phyloP scores from a whole-genome alignment of 2,329 filamentous ascomycete genomes.

The Fusarium anthophilum region DNA sequence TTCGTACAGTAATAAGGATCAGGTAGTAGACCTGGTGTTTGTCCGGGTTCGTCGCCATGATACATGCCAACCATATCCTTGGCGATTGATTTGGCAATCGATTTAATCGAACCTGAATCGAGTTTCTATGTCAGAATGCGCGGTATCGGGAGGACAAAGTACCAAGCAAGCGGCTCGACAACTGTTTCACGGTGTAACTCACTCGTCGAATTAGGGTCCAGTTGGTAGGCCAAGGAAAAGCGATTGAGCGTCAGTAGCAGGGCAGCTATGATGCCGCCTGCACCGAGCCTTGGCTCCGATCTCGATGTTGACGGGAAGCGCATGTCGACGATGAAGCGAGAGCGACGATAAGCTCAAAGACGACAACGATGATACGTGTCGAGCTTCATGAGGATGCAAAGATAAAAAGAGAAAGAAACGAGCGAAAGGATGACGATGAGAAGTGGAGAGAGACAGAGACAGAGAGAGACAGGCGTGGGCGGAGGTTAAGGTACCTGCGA shows the following conservation, averaged over 20 bases:
- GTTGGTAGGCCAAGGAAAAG: conserved; percentile 47
- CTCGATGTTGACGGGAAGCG: conserved; percentile 11
- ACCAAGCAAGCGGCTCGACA: background rate
- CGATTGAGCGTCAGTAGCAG: conserved; percentile 40
- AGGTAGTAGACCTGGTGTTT: conserved; percentile 61
- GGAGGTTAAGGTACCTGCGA: background rate
- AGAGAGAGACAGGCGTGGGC: conserved; percentile 1
- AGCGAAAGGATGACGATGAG: conserved; percentile 4
- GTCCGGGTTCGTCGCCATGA: conserved; percentile 59
- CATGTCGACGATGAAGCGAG: conserved; percentile 35
- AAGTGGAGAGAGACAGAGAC: background rate
- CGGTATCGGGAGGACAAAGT: background rate
- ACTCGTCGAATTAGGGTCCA: conserved; percentile 52
- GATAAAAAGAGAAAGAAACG: conserved; percentile 8
- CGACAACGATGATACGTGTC: conserved; percentile 11
- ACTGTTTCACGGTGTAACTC: conserved; percentile 21
- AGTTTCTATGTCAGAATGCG: background rate
- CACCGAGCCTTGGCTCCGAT: conserved; percentile 17
- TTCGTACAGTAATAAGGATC: conserved; percentile 64
- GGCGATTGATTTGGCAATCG: conserved; percentile 60
- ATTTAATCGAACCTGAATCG: conserved; percentile 58
- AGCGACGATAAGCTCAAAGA: conserved; percentile 32
- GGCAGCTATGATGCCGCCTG: conserved; percentile 33
- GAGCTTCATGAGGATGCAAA: conserved; percentile 30
- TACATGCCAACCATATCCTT: conserved; percentile 58